Base-by-base conservation (phyloP, 257 asterid genomes). In the Capsicum baccatum region DNA sequence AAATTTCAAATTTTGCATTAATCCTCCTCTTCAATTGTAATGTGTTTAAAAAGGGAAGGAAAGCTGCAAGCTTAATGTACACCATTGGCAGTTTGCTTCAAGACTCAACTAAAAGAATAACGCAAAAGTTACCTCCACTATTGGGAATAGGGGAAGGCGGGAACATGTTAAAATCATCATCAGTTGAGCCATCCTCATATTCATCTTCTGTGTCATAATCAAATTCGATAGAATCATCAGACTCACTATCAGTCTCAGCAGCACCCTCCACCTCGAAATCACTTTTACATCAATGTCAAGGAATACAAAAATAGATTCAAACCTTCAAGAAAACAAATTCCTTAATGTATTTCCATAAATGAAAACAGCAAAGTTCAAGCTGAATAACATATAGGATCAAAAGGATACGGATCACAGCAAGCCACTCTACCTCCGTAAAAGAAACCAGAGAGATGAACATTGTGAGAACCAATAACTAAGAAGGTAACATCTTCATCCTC, bases 361-460 rank as follows among this genome's bases (percentile, higher is more conserved):
- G 11, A 56, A 17, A 83, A 3, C 9, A 4, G 69, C 14, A 67
- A 68, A 68, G n/a, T 56, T 69, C 11, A 26, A 14, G 37, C 56
- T 69, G 55, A 67, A 69, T 54, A 39, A 68, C 9, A 35, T 11
- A 56, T 17, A n/a, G 57, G 8, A 78, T 54, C 82, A 58, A 79
- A 89, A 91, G 98, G 95, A 94, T 96, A 96, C 97, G 88, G 88
- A 87, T 59, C 93, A 15, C 67, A 39, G 21, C 70, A 8, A 83
- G 86, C 97, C 44, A 87, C 91, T n/a, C 78, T 48, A 12, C 88
- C 96, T 42, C 92, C 92, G 52, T 85, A 91, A 87, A 92, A 96
- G 92, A 93, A 97, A 62, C 99, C 99, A 78, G 98, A 91, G n/a
- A 97, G 93, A 90, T 97, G 97, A 82, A 97, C 92, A n/a, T 88